Evolutionary conservation across 345 rosid genomes (phyloP).

Genomic region (Toxicodendron radicans): DNA sequence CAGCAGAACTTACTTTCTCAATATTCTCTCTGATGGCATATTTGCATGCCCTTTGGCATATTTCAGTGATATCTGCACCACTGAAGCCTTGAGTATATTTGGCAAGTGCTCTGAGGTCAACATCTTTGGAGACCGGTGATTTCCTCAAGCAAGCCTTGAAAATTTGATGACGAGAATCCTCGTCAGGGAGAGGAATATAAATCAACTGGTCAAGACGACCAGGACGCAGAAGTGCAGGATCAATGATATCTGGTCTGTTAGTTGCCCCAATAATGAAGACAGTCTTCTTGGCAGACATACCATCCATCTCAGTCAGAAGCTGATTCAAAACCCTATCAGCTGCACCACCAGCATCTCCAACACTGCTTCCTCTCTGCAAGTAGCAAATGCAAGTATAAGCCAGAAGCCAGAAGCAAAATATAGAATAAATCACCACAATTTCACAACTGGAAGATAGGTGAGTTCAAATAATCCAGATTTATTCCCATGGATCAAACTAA

Average conservation of each 20-base stretch:
- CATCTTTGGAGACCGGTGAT: slow-evolving; percentile 83
- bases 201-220: slow-evolving; percentile 95
- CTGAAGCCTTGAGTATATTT: slow-evolving; percentile 92
- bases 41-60: slow-evolving; percentile 92
- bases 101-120: slow-evolving; percentile 83
- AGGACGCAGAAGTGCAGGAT: slow-evolving; percentile 91
- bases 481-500: neutral
- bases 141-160: slow-evolving; percentile 91
- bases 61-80: slow-evolving; percentile 96
- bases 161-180: slow-evolving; percentile 81
- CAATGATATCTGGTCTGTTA: slow-evolving; percentile 91
- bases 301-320: slow-evolving; percentile 97
- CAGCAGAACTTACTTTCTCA: slow-evolving; percentile 57
- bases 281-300: slow-evolving; percentile 94
- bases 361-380: slow-evolving; percentile 86
- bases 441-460: neutral
- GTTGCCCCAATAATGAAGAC: slow-evolving; percentile 97
- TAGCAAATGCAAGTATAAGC: neutral
- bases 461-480: neutral
- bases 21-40: slow-evolving; percentile 94
- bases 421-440: neutral
- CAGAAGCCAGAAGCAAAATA: neutral
- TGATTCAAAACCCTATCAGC: slow-evolving; percentile 96
- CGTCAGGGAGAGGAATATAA: slow-evolving; percentile 94
- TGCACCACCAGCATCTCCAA: slow-evolving; percentile 95